These are phyloP conservation scores for Margaritispora aquatica DNA, from an alignment of 495 filamentous ascomycete genomes.

Conservation along the genomic window DNA sequence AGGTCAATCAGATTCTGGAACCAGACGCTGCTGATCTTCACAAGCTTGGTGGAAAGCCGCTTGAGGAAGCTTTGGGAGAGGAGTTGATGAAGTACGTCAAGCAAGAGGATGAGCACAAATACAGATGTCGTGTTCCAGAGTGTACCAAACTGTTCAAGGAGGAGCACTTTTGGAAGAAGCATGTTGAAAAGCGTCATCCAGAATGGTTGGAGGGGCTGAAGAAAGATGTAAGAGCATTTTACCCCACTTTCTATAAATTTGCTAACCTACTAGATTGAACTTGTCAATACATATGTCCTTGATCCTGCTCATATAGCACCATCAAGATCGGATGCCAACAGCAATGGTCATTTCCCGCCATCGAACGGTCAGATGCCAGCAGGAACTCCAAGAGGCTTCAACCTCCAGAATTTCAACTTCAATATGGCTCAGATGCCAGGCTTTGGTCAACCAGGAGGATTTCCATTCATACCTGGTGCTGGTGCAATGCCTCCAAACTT, in stretches of 20 bases:
- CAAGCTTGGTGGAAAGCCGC: constrained; percentile 84
- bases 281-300: constrained; percentile 89
- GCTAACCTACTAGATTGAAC: constrained; percentile 52
- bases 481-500: constrained; percentile 28
- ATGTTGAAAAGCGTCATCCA: constrained; percentile 89
- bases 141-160: constrained; percentile 98
- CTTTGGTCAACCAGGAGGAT: constrained; percentile 37
- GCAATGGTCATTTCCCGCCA: constrained; percentile 90
- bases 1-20: constrained; percentile 84
- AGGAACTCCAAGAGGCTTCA: constrained; percentile 92
- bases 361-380: constrained; percentile 61
- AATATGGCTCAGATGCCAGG: constrained; percentile 50
- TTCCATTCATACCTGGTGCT: constrained; percentile 52
- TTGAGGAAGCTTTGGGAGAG: constrained; percentile 80
- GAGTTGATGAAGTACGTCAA: constrained; percentile 85
- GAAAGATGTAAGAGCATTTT: constrained; percentile 61
- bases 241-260: constrained; percentile 9
- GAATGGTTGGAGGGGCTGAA: constrained; percentile 81
- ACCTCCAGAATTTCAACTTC: constrained; percentile 58
- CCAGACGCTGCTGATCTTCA: constrained; percentile 77
- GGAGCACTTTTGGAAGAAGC: constrained; percentile 93
- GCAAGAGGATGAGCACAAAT: constrained; percentile 95
- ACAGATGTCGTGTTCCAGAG: constrained; percentile 90
- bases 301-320: constrained; percentile 92
- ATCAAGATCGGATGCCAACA: constrained; percentile 90